These are phyloP conservation scores for Dichotomocladium elegans DNA, from an alignment of 371 early-diverging fungal species.

Conservation along the genomic window DNA sequence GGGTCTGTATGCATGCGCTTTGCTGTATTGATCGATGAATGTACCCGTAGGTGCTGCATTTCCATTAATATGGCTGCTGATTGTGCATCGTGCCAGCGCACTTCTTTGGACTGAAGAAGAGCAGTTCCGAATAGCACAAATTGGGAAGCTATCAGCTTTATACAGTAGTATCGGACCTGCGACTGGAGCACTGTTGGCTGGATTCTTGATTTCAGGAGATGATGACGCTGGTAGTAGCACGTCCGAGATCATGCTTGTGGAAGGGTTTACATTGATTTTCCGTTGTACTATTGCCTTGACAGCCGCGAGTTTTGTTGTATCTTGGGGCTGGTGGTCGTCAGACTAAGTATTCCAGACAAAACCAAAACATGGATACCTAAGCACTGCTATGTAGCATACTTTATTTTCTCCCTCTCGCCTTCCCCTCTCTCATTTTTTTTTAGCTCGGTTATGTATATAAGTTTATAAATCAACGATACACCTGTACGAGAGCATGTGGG, in stretches of 20 bases:
- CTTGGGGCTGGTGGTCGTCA: slow-evolving; percentile 40
- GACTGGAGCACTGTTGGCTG: slow-evolving; percentile 22
- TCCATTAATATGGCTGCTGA: slow-evolving; percentile 29
- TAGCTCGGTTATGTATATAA: no score
- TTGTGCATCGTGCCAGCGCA: slow-evolving; percentile 19
- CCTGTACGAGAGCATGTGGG: no score
- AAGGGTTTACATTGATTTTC: slow-evolving; percentile 21
- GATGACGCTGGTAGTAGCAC: slow-evolving; percentile 2
- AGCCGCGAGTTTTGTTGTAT: slow-evolving; percentile 31
- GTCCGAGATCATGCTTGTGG: not conserved
- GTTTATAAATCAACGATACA: no score
- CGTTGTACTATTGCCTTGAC: slow-evolving; percentile 22
- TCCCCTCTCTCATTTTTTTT: not conserved
- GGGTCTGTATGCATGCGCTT: no score
- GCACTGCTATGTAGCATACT: not conserved
- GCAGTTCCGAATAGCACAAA: slow-evolving; percentile 24
- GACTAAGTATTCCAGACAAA: no score
- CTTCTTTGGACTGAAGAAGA: slow-evolving; percentile 24
- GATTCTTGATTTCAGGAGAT: slow-evolving; percentile 15
- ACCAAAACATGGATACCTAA: no score
- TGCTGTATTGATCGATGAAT: no score
- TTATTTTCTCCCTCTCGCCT: not conserved
- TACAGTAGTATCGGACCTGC: slow-evolving; percentile 35
- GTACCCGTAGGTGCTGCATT: slow-evolving; percentile 19
- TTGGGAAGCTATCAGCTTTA: slow-evolving; percentile 23